Evolutionary conservation across 306 rosid species (phyloP).

Genomic region (Parietaria judaica): DNA sequence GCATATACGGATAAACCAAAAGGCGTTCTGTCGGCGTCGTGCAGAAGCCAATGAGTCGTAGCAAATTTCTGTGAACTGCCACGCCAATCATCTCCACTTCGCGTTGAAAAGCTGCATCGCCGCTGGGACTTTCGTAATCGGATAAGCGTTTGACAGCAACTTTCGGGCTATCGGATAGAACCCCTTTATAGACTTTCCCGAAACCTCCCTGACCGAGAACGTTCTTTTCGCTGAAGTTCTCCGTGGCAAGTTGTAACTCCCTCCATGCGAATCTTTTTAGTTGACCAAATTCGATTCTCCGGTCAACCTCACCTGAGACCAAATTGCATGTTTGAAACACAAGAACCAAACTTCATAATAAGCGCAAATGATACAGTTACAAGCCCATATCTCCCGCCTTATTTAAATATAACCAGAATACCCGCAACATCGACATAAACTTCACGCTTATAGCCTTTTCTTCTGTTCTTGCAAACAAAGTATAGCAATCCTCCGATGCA

Average conservation of each 20-base stretch:
- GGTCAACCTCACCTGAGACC: slow-evolving; percentile 82
- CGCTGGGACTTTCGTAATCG: slow-evolving; percentile 93
- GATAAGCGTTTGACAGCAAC: slow-evolving; percentile 93
- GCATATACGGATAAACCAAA: slow-evolving; percentile 93
- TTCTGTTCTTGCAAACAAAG: slow-evolving; percentile 51
- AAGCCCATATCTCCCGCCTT: too few species aligned
- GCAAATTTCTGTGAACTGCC: slow-evolving; percentile 83
- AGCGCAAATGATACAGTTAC: neutral
- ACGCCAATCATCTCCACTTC: slow-evolving; percentile 99
- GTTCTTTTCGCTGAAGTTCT: slow-evolving; percentile 78
- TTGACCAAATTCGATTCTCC: slow-evolving; percentile 94
- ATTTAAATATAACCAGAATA: slow-evolving; percentile 1
- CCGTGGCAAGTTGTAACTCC: slow-evolving; percentile 89
- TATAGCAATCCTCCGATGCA: slow-evolving; percentile 46
- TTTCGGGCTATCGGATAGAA: slow-evolving; percentile 73
- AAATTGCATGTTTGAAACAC: slow-evolving; percentile 7
- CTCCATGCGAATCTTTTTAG: slow-evolving; percentile 85
- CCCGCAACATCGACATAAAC: slow-evolving; percentile 96
- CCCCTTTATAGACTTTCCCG: slow-evolving; percentile 98
- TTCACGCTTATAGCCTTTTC: slow-evolving; percentile 64
- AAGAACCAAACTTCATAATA: slow-evolving; percentile 9
- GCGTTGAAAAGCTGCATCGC: slow-evolving; percentile 94
- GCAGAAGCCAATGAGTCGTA: slow-evolving; percentile 86
- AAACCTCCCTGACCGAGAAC: slow-evolving; percentile 99
- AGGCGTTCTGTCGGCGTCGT: slow-evolving; percentile 94